Evolutionary conservation across 1,139 yeast species (phyloP).

Genomic region (Candida sojae): DNA sequence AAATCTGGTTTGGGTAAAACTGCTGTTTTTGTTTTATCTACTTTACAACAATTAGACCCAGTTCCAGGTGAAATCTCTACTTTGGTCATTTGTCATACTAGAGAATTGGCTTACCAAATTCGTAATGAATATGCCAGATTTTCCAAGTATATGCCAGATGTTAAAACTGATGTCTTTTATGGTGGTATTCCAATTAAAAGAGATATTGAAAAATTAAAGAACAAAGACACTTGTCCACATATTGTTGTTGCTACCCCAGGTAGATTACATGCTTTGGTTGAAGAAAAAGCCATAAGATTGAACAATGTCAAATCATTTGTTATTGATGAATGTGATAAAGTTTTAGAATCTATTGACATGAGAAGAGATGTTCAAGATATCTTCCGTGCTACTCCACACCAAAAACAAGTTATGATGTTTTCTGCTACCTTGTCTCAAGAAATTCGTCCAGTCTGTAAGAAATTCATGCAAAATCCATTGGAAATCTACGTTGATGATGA

Average conservation of each 20-base stretch:
- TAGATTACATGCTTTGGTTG: conserved; percentile 90
- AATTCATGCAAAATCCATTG: conserved; percentile 96
- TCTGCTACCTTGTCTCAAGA: conserved; percentile 95
- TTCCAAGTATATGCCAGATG: conserved; percentile 98
- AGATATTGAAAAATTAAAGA: conserved; percentile 85
- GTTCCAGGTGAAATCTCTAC: conserved; percentile 96
- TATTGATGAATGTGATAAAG: conserved; percentile 98
- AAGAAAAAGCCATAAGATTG: conserved; percentile 86
- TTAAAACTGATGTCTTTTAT: conserved; percentile 92
- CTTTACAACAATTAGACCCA: conserved; percentile 96
- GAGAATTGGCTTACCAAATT: conserved; percentile 98
- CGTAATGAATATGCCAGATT: conserved; percentile 97
- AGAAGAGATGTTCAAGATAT: conserved; percentile 98
- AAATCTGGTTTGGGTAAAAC: conserved; percentile 99
- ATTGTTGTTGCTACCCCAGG: conserved; percentile 98
- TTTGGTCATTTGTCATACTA: conserved; percentile 93
- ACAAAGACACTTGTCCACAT: conserved; percentile 94
- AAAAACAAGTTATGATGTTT: conserved; percentile 99
- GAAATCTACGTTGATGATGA: conserved; percentile 98
- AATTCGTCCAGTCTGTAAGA: conserved; percentile 95
- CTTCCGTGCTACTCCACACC: conserved; percentile 96
- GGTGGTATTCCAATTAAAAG: conserved; percentile 91
- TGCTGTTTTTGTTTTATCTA: conserved; percentile 94
- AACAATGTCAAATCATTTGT: conserved; percentile 93
- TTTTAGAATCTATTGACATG: conserved; percentile 89